Conservation (phyloP, 352 stramenopile species). For the Globisporangium acanthophoron region DNA sequence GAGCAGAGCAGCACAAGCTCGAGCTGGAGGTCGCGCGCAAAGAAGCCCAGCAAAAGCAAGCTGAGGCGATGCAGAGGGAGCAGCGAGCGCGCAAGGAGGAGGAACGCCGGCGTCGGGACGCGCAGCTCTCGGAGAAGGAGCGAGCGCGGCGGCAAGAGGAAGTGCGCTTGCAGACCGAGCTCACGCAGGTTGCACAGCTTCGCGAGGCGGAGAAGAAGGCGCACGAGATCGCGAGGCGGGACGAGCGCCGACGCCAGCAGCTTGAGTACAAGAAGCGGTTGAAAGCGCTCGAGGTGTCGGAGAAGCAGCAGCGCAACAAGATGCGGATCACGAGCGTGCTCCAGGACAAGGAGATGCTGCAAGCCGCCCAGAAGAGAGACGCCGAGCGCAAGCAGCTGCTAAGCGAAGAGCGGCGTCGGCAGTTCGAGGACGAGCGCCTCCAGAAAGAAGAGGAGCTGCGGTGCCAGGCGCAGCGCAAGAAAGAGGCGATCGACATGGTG, state of each 20-base stretch:
- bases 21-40: slow-evolving; percentile 38
- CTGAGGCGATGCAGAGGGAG: slow-evolving; percentile 34
- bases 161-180: slow-evolving; percentile 37
- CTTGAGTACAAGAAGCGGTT: slow-evolving; percentile 36
- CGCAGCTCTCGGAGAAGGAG: slow-evolving; percentile 47
- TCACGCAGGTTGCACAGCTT: slow-evolving; percentile 37
- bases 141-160: slow-evolving; percentile 52
- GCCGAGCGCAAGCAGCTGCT: slow-evolving; percentile 56
- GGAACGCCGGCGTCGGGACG: slow-evolving; percentile 34
- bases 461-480: slow-evolving; percentile 39
- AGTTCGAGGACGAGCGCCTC: slow-evolving; percentile 39
- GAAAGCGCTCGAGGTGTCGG: slow-evolving; percentile 35
- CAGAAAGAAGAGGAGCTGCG: slow-evolving; percentile 45
- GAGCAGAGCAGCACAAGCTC: slow-evolving; percentile 36
- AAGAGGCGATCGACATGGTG: slow-evolving; percentile 55
- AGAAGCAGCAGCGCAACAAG: slow-evolving; percentile 68
- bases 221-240: slow-evolving; percentile 39
- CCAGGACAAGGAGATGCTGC: slow-evolving; percentile 50
- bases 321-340: slow-evolving; percentile 57
- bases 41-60: slow-evolving; percentile 37
- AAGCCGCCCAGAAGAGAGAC: slow-evolving; percentile 37
- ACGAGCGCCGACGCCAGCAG: slow-evolving; percentile 37
- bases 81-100: slow-evolving; percentile 49
- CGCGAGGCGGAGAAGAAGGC: slow-evolving; percentile 35
- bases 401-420: slow-evolving; percentile 44